A percentile compares a stretch with the other conserved stretches of the same genome.
phyloP scores from a whole-genome alignment of 2,329 filamentous ascomycete species.

The Fusarium pseudograminearum region DNA sequence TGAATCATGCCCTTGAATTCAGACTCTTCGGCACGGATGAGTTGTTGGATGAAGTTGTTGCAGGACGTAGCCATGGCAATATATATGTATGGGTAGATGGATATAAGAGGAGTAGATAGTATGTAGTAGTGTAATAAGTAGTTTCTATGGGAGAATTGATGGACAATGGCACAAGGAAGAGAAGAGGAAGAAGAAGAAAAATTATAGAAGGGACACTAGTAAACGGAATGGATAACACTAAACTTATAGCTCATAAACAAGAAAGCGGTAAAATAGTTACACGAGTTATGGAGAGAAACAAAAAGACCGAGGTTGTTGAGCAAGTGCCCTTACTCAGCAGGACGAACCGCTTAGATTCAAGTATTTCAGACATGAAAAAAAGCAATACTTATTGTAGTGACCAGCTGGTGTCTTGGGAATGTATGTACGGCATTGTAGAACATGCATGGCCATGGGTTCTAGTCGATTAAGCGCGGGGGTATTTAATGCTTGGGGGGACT shows the following conservation, averaged over 20 bases:
- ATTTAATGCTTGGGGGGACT: slow-evolving; percentile 22
- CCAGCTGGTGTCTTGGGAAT: slow-evolving; percentile 6
- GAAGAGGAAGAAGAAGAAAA: slow-evolving; percentile 17
- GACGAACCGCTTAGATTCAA: slow-evolving; percentile 30
- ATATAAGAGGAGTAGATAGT: not conserved
- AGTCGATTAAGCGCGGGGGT: slow-evolving; percentile 23
- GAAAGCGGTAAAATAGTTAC: slow-evolving; percentile 35
- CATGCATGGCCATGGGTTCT: slow-evolving; percentile 11
- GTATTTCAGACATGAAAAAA: slow-evolving; percentile 23
- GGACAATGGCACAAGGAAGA: slow-evolving; percentile 7
- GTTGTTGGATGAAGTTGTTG: slow-evolving; percentile 24
- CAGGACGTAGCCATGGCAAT: slow-evolving; percentile 20
- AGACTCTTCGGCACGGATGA: slow-evolving; percentile 32
- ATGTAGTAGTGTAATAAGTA: not conserved
- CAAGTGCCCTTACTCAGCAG: slow-evolving; percentile 37
- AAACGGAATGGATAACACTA: slow-evolving; percentile 24
- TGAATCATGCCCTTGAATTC: slow-evolving; percentile 41
- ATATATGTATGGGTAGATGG: slow-evolving; percentile 3
- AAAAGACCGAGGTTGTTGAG: slow-evolving; percentile 38
- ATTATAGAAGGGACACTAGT: slow-evolving; percentile 23
- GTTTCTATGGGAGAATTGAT: slow-evolving; percentile 13
- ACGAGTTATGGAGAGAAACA: slow-evolving; percentile 18
- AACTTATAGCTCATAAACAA: slow-evolving; percentile 31
- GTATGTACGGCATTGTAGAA: not conserved
- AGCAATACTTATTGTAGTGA: slow-evolving; percentile 23